phyloP scores from a whole-genome alignment of 75 land plant genomes.

The Cunninghamia lanceolata region DNA sequence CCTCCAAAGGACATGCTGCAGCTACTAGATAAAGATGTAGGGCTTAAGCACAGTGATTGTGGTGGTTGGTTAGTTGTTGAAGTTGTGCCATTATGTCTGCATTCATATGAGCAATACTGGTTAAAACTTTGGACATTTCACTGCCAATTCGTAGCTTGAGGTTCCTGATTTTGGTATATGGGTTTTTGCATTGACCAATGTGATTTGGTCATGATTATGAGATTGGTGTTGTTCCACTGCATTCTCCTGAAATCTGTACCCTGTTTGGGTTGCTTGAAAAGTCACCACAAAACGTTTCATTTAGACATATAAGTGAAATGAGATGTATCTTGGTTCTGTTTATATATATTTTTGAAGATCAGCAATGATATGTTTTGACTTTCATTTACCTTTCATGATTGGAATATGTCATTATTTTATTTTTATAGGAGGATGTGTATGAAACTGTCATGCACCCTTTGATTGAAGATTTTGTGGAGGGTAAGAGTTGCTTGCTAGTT shows the following conservation, averaged over 20 bases:
- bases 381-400: neutral
- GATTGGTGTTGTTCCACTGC: too few relatives aligned
- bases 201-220: neutral
- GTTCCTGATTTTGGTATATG: too few relatives aligned
- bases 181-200: too few relatives aligned
- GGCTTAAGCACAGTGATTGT: neutral
- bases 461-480: conserved; percentile 46
- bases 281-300: neutral
- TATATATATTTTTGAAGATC: neutral
- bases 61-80: neutral
- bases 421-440: conserved; percentile 51
- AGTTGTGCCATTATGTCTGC: neutral
- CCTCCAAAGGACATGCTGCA: neutral
- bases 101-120: too few relatives aligned
- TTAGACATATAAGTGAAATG: neutral
- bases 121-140: neutral
- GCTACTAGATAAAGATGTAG: neutral
- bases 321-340: neutral
- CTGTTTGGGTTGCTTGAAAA: neutral
- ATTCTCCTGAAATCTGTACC: neutral
- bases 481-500: conserved; percentile 59
- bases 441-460: conserved; percentile 46
- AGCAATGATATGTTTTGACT: neutral
- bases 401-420: neutral
- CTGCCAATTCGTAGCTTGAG: neutral